A percentile compares a stretch with the other conserved stretches of the same genome.
These are phyloP conservation scores for Leishmania martiniquensis DNA, from an alignment of 208 protist genomes.

Conservation along the genomic window DNA sequence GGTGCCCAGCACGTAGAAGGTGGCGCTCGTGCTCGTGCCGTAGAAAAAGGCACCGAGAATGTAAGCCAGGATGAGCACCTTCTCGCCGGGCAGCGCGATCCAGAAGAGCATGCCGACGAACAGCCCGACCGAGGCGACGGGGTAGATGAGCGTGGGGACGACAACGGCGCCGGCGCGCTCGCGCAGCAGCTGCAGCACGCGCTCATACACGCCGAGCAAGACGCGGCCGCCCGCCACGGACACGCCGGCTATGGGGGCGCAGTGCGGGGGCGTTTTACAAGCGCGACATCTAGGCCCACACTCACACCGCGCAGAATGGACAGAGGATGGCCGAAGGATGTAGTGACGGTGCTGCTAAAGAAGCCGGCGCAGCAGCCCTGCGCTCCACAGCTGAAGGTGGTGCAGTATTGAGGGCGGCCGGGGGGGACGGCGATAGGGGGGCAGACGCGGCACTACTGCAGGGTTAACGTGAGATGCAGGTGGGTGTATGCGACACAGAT, in stretches of 20 bases:
- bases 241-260: constrained; percentile 50
- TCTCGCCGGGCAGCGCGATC: constrained; percentile 44
- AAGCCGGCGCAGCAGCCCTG: too few relatives aligned
- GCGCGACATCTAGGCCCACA: too few relatives aligned
- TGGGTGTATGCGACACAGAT: too few relatives aligned
- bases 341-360: too few relatives aligned
- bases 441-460: too few relatives aligned
- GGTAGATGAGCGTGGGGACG: constrained; percentile 35
- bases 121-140: constrained; percentile 35
- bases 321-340: too few relatives aligned
- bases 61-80: constrained; percentile 41
- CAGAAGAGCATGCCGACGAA: constrained; percentile 47
- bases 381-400: too few relatives aligned
- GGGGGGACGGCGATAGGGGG: too few relatives aligned
- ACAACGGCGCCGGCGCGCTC: constrained; percentile 21
- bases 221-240: constrained; percentile 46
- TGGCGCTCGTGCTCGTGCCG: constrained; percentile 52
- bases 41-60: constrained; percentile 43
- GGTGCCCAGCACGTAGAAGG: constrained; percentile 52
- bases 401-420: too few relatives aligned
- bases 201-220: constrained; percentile 46
- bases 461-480: too few relatives aligned
- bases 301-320: too few relatives aligned
- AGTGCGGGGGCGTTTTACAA: too few relatives aligned
- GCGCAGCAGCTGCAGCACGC: constrained; percentile 27